These are phyloP conservation scores for Stagonosporopsis tanaceti DNA, from an alignment of 2,329 filamentous ascomycete species.

Conservation along the genomic window DNA sequence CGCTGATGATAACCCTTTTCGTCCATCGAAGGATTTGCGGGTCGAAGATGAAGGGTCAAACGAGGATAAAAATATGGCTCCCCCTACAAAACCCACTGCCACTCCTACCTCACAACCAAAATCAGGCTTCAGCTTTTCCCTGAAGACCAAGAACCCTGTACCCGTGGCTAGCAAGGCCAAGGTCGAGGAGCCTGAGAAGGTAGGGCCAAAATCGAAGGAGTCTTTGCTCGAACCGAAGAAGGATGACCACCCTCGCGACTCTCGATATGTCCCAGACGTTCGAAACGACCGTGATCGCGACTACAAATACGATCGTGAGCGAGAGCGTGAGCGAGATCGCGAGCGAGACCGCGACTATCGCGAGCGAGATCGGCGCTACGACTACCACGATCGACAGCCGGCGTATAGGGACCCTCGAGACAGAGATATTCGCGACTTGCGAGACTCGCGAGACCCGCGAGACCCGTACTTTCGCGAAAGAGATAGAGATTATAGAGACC, in stretches of 20 bases:
- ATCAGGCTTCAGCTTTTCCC: conserved; percentile 82
- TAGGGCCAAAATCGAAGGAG: conserved; percentile 50
- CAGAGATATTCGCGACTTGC: conserved; percentile 31
- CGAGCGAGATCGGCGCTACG: conserved; percentile 51
- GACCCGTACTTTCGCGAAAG: conserved; percentile 28
- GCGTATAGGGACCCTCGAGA: conserved; percentile 42
- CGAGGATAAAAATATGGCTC: conserved; percentile 61
- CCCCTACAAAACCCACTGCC: conserved; percentile 58
- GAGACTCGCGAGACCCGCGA: conserved; percentile 8
- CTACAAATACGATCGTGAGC: conserved; percentile 32
- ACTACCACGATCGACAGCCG: conserved; percentile 36
- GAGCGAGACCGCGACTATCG: conserved; percentile 51
- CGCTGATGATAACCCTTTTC: conserved; percentile 68
- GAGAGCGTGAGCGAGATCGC: conserved; percentile 51
- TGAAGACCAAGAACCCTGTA: conserved; percentile 75
- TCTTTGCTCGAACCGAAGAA: conserved; percentile 51
- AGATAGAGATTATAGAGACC: conserved; percentile 32
- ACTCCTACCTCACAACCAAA: conserved; percentile 61
- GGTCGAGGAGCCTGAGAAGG: conserved; percentile 47
- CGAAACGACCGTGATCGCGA: conserved; percentile 38
- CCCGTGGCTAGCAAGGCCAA: conserved; percentile 61
- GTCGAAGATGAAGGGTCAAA: conserved; percentile 68
- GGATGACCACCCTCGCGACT: conserved; percentile 46
- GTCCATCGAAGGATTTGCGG: conserved; percentile 70
- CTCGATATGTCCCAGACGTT: conserved; percentile 32